These are phyloP conservation scores for Suaeda aralocaspica DNA, from an alignment of 148 eudicot genomes.

Conservation along the genomic window DNA sequence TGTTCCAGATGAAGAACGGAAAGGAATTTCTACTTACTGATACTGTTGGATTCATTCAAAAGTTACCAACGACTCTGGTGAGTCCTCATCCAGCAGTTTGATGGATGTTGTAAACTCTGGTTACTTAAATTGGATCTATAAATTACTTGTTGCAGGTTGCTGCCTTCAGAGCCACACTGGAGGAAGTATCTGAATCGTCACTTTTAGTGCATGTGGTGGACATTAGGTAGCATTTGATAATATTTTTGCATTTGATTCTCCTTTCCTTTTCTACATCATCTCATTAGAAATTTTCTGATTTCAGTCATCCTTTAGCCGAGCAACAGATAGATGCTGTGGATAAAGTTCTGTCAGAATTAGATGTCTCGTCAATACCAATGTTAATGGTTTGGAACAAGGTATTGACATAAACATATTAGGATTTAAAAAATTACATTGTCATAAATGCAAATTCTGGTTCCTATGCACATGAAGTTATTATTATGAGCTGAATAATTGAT, in stretches of 20 bases:
- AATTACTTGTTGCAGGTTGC: slow-evolving; percentile 63
- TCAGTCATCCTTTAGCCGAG: slow-evolving; percentile 90
- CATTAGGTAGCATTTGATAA: slow-evolving; percentile 44
- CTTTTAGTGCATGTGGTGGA: slow-evolving; percentile 94
- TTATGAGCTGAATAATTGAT: background rate
- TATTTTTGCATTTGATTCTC: slow-evolving; percentile 1
- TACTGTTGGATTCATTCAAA: slow-evolving; percentile 97
- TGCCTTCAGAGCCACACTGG: slow-evolving; percentile 97
- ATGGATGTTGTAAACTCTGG: background rate
- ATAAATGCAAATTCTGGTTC: too few relatives aligned
- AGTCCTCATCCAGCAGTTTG: slow-evolving; percentile 21
- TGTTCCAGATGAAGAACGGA: slow-evolving; percentile 69
- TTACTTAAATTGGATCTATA: background rate
- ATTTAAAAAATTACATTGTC: background rate
- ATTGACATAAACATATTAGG: background rate
- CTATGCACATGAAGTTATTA: background rate
- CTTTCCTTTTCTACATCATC: slow-evolving; percentile 7
- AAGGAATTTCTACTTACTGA: slow-evolving; percentile 89
- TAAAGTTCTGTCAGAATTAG: slow-evolving; percentile 74
- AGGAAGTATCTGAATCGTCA: slow-evolving; percentile 91
- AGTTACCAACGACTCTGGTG: slow-evolving; percentile 84
- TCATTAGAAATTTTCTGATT: slow-evolving; percentile 25
- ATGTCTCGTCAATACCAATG: slow-evolving; percentile 68
- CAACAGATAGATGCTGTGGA: slow-evolving; percentile 84
- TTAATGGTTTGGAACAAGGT: slow-evolving; percentile 96